Base-by-base conservation (phyloP, 495 filamentous ascomycete species). In the Penicillium paxilli region DNA sequence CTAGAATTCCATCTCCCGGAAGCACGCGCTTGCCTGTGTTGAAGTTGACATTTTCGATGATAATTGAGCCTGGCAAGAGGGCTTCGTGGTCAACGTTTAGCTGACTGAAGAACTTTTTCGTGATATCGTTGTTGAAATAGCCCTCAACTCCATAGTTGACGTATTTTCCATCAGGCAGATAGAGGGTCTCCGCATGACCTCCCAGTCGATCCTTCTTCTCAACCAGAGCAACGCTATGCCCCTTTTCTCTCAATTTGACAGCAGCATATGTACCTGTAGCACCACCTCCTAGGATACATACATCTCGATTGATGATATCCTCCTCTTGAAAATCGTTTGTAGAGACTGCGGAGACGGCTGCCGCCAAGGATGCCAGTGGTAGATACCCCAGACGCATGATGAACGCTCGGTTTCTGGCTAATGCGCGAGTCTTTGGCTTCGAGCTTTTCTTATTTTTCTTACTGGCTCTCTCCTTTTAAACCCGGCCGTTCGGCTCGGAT, bases 251-350 rank as follows among this genome's bases (percentile, higher is more conserved):
- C 2, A 83, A 66, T 12, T 65, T 58, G 14, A 80, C 66, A 3
- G 80, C 77, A 14, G 77, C 67, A 53, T 79, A 79, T 1, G 74
- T 80, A 11, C 79, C 80, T 9, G 70, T 55, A 0, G 76, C 58
- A 11, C 80, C 80, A 26, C 80, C 79, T 7, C 78, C 80, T 22
- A 81, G 68, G 46, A 81, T 71, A 33, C 57, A 66, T 14, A 81
- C 68, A 54, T 80, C 75, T 5, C 60, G 57, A 3, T 35, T 51
- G 16, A 59, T 51, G 1, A 59, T 44, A 17, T 59, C 20, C 16
- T 44, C 45, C 2, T 32, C 49, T 10, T 44, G 28, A 37, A 51
- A 51, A 1, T 19, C 37, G 25, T 9, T 11, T 1, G 23, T 49
- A 9, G 26, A 37, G 11, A 16, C 1, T 4, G 49, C 24, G 28